Conservation (phyloP, 2,329 filamentous ascomycete genomes). For the Fusarium illudens region DNA sequence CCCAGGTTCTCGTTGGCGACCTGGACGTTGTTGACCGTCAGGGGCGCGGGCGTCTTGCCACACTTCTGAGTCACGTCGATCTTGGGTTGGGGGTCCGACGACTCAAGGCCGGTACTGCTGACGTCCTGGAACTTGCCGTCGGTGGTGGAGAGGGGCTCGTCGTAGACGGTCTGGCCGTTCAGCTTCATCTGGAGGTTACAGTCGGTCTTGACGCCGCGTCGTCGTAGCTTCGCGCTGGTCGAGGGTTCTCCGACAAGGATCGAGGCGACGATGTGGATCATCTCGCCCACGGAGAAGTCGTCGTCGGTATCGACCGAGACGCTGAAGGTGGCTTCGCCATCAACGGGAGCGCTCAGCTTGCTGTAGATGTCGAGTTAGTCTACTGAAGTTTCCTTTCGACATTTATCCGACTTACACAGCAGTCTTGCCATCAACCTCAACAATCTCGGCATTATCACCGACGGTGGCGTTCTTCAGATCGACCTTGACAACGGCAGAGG, state of each 20-base stretch:
- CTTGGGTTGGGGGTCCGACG: constrained; percentile 17
- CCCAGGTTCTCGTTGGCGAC: constrained; percentile 24
- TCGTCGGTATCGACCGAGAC: constrained; percentile 15
- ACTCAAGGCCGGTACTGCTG: constrained; percentile 21
- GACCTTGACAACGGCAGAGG: constrained; percentile 3
- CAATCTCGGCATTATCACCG: constrained; percentile 22
- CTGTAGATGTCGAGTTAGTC: background rate
- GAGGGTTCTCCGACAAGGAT: constrained; percentile 26
- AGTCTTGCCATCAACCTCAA: constrained; percentile 24
- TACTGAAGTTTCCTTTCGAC: background rate
- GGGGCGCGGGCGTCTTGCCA: constrained; percentile 15
- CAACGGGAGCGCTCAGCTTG: constrained; percentile 21
- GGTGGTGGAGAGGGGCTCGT: constrained; percentile 19
- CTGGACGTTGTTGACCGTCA: constrained; percentile 24
- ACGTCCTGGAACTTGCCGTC: constrained; percentile 27
- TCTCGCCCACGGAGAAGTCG: constrained; percentile 13
- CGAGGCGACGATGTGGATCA: constrained; percentile 24
- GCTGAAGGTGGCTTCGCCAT: constrained; percentile 23
- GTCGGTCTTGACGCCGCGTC: constrained; percentile 18
- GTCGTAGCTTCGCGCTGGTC: constrained; percentile 22
- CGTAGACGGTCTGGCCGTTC: constrained; percentile 21
- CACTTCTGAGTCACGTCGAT: constrained; percentile 28
- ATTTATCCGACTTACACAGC: constrained; percentile 7
- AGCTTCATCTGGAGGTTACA: constrained; percentile 25
- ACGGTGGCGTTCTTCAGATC: constrained; percentile 26